phyloP scores from a whole-genome alignment of 208 protist species.

The Strigomonas culicis region DNA sequence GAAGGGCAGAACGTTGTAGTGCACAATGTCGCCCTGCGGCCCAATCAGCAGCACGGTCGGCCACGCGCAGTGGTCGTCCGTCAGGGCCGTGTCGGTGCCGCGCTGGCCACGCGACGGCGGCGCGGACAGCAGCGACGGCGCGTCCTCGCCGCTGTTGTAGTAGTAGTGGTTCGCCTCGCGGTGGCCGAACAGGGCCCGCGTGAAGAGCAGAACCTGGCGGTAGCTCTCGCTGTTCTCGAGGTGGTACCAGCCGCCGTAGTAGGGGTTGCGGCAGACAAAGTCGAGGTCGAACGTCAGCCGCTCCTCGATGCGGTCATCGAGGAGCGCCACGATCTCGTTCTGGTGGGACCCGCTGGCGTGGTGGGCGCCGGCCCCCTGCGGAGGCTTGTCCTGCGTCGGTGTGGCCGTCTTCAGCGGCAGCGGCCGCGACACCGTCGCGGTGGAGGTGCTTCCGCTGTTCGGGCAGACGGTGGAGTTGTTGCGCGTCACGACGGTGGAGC shows the following conservation, averaged over 20 bases:
- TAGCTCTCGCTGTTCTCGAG: not conserved
- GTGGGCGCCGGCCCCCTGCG: not conserved
- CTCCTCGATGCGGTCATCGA: not conserved
- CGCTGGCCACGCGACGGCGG: not conserved
- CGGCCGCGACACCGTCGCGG: not conserved
- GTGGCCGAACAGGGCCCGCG: not conserved
- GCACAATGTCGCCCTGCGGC: not conserved
- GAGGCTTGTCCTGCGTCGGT: not conserved
- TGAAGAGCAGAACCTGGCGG: not conserved
- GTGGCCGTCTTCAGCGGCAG: not conserved
- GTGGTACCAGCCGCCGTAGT: not conserved
- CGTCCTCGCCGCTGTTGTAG: not conserved
- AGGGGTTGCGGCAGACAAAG: not conserved
- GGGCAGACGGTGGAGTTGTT: not conserved
- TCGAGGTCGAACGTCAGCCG: not conserved
- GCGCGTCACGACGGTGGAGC: not conserved
- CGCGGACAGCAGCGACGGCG: not conserved
- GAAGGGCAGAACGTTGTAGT: not conserved
- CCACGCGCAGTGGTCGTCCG: not conserved
- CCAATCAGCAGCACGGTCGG: not conserved
- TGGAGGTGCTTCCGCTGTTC: not conserved
- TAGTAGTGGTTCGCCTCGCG: not conserved
- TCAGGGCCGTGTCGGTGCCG: not conserved
- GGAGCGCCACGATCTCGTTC: not conserved
- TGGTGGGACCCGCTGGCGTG: not conserved